Percentiles rank a stretch among this genome's conserved stretches.
Conservation (phyloP, 2,329 filamentous ascomycete species). For the Dactylonectria estremocensis region DNA sequence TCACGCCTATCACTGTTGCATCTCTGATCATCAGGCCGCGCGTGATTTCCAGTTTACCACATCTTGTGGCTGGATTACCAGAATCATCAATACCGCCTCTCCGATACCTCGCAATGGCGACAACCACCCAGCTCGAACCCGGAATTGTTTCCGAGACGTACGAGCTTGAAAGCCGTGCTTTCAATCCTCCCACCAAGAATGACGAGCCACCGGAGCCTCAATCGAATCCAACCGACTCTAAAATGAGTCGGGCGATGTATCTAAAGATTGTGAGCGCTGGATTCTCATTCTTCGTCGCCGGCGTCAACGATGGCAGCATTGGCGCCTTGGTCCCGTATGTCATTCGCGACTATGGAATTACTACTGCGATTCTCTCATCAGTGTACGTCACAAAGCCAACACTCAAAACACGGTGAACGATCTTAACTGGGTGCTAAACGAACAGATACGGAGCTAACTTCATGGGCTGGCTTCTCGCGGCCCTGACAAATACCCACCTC, state of each 20-base stretch:
- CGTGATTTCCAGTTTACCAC: neutral
- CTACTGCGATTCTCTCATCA: constrained; percentile 65
- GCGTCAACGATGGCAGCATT: constrained; percentile 75
- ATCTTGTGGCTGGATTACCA: neutral
- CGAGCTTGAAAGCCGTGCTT: constrained; percentile 5
- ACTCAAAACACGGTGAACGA: too few relatives aligned
- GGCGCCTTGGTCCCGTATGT: constrained; percentile 76
- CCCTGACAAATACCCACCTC: constrained; percentile 69
- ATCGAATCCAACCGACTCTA: neutral
- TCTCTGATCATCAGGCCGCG: neutral
- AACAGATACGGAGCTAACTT: constrained; percentile 70
- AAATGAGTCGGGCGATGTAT: constrained; percentile 18
- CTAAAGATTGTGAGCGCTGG: constrained; percentile 69
- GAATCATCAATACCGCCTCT: neutral
- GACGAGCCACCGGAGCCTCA: constrained; percentile 11
- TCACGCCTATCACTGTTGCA: neutral
- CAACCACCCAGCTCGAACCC: constrained; percentile 23
- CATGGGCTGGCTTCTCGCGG: constrained; percentile 72
- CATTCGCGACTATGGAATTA: constrained; percentile 68
- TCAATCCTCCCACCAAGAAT: neutral
- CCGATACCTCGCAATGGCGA: constrained; percentile 5
- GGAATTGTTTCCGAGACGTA: constrained; percentile 17
- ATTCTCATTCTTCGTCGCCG: constrained; percentile 77
- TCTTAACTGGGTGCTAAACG: neutral
- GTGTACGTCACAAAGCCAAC: constrained; percentile 55